Percentiles rank a stretch among this genome's conserved stretches.
Evolutionary conservation across 1,139 yeast genomes (phyloP).

Genomic region (Debaryomyces robertsiae): DNA sequence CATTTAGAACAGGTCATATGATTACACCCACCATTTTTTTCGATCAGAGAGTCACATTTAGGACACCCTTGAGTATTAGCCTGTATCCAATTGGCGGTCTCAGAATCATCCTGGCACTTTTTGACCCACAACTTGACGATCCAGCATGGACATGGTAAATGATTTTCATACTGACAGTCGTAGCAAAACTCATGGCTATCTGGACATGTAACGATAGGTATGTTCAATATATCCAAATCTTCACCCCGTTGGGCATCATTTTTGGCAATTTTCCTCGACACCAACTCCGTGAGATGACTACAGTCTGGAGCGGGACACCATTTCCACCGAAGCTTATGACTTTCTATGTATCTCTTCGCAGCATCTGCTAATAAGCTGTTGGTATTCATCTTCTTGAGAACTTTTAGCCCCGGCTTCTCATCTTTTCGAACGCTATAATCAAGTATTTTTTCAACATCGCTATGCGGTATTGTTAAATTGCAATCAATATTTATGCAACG

Average conservation of each 20-base stretch:
- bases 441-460: conserved; percentile 26
- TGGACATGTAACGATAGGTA: conserved; percentile 71
- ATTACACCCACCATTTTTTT: conserved; percentile 93
- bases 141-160: conserved; percentile 80
- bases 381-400: conserved; percentile 6
- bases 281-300: conserved; percentile 55
- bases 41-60: conserved; percentile 60
- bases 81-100: conserved; percentile 87
- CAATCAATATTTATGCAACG: conserved; percentile 61
- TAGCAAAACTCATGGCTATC: conserved; percentile 78
- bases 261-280: conserved; percentile 29
- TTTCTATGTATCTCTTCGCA: conserved; percentile 55
- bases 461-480: conserved; percentile 36
- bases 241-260: conserved; percentile 35
- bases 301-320: conserved; percentile 96
- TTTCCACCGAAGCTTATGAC: conserved; percentile 49
- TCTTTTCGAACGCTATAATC: not conserved
- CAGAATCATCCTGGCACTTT: conserved; percentile 85
- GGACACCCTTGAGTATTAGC: conserved; percentile 88
- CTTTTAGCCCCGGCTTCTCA: conserved; percentile 6
- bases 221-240: conserved; percentile 23
- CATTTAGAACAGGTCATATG: conserved; percentile 92
- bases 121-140: conserved; percentile 72
- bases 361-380: conserved; percentile 27
- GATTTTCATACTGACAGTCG: conserved; percentile 75